Percentiles rank a stretch among this genome's conserved stretches.
These are phyloP conservation scores for Sarocladiaceae sp. DNA, from an alignment of 2,329 filamentous ascomycete genomes.

Conservation along the genomic window DNA sequence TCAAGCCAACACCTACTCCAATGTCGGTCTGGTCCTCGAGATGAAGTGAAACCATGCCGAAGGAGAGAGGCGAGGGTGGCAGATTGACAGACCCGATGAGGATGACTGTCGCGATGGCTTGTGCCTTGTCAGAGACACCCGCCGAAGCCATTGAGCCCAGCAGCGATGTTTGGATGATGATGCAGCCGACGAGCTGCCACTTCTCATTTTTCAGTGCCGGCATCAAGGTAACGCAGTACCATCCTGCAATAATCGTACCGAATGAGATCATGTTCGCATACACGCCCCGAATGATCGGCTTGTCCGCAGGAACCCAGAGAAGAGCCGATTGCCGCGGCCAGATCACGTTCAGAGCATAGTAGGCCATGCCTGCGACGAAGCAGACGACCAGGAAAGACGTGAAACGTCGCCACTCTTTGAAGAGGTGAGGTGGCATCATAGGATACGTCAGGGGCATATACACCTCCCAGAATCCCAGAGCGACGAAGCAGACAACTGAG, in stretches of 20 bases:
- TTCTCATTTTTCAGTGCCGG: constrained; percentile 20
- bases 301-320: constrained; percentile 17
- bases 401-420: constrained; percentile 18
- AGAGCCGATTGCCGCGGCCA: constrained; percentile 20
- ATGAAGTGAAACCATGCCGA: constrained; percentile 26
- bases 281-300: constrained; percentile 18
- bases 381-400: constrained; percentile 13
- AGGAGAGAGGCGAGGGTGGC: constrained; percentile 22
- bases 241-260: constrained; percentile 14
- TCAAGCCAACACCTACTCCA: constrained; percentile 26
- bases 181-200: constrained; percentile 22
- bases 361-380: constrained; percentile 19
- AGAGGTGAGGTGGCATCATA: constrained; percentile 18
- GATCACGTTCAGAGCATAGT: constrained; percentile 18
- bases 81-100: constrained; percentile 20
- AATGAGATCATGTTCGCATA: constrained; percentile 19
- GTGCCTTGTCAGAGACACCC: constrained; percentile 22
- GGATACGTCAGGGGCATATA: constrained; percentile 16
- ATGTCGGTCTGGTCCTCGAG: constrained; percentile 28
- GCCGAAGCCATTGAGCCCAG: constrained; percentile 25
- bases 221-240: constrained; percentile 22
- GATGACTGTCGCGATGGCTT: constrained; percentile 25
- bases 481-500: constrained; percentile 15
- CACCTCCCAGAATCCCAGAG: constrained; percentile 15
- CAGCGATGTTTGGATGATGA: constrained; percentile 23